Evolutionary conservation across 768 basidiomycete species (phyloP).

Genomic region (Rhodosporidiobolus sp.): DNA sequence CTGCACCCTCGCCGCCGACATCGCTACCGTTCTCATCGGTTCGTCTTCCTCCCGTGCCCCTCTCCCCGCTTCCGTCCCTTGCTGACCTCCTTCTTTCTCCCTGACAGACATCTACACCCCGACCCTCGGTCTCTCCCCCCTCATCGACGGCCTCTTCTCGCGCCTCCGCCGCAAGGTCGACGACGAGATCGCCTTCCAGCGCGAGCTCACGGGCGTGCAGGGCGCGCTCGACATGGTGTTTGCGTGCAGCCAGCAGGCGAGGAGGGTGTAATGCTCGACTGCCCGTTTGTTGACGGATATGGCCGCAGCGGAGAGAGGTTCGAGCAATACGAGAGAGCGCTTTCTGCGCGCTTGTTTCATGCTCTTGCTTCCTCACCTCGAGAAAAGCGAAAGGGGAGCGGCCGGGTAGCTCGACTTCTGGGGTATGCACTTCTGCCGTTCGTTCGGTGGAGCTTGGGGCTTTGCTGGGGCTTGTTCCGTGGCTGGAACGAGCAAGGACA

Average conservation of each 20-base stretch:
- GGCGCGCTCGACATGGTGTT: conserved; percentile 86
- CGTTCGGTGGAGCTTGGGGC: too few species aligned
- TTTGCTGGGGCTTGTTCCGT: too few species aligned
- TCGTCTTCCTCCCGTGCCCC: conserved; percentile 44
- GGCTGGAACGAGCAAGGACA: too few species aligned
- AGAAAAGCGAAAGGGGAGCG: too few species aligned
- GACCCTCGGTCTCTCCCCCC: conserved; percentile 87
- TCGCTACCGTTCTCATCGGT: conserved; percentile 81
- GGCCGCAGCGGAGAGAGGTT: too few species aligned
- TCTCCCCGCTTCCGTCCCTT: neutral
- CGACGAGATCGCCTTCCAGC: conserved; percentile 81
- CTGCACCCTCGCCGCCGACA: conserved; percentile 79
- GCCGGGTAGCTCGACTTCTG: too few species aligned
- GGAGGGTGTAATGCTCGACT: too few species aligned
- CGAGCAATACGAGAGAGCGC: too few species aligned
- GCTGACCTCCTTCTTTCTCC: too few species aligned
- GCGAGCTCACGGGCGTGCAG: conserved; percentile 72
- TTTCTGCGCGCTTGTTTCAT: too few species aligned
- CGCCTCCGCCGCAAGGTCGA: conserved; percentile 78
- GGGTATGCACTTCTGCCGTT: too few species aligned
- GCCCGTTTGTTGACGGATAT: neutral
- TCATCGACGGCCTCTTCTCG: conserved; percentile 80
- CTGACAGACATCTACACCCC: conserved; percentile 79
- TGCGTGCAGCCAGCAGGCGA: conserved; percentile 4
- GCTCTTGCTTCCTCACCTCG: too few species aligned